Evolutionary conservation across 768 basidiomycete genomes (phyloP).

Genomic region (Cystofilobasidium capitatum): DNA sequence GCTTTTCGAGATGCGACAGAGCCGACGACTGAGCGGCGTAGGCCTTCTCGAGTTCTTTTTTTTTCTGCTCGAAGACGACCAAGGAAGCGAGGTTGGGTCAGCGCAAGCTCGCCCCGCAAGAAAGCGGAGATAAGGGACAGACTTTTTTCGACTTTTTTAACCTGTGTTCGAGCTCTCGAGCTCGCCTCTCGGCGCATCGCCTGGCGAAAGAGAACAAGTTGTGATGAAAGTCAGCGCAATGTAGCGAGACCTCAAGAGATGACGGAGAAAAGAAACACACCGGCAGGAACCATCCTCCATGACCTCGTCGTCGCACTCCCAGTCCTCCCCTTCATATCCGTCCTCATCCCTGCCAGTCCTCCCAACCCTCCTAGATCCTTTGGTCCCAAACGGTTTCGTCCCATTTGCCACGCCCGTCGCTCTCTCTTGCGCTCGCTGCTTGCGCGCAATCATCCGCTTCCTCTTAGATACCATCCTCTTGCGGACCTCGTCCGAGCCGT

Average conservation of each 20-base stretch:
- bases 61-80: not conserved
- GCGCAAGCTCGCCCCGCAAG: not conserved
- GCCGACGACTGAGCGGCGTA: not conserved
- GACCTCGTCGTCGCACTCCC: constrained; percentile 26
- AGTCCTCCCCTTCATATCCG: constrained; percentile 7
- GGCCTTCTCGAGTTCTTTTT: not conserved
- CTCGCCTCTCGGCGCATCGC: not conserved
- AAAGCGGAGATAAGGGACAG: not conserved
- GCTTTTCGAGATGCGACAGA: too few species aligned
- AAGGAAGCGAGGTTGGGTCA: too few species aligned
- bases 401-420: constrained; percentile 52
- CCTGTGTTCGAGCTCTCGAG: too few species aligned
- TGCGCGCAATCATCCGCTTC: constrained; percentile 64
- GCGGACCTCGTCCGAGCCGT: constrained; percentile 63
- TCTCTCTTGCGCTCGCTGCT: constrained; percentile 62
- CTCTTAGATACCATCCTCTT: constrained; percentile 57
- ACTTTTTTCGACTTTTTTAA: not conserved
- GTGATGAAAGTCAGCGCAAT: not conserved
- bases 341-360: constrained; percentile 1
- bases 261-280: constrained; percentile 1
- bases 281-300: constrained; percentile 9
- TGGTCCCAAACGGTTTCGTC: not conserved
- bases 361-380: not conserved
- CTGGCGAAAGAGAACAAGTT: not conserved
- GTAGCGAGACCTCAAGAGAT: not conserved